A percentile compares a stretch with the other conserved stretches of the same genome.
phyloP scores from a whole-genome alignment of 805 yeast species.

The Metahyphopichia silvanorum region DNA sequence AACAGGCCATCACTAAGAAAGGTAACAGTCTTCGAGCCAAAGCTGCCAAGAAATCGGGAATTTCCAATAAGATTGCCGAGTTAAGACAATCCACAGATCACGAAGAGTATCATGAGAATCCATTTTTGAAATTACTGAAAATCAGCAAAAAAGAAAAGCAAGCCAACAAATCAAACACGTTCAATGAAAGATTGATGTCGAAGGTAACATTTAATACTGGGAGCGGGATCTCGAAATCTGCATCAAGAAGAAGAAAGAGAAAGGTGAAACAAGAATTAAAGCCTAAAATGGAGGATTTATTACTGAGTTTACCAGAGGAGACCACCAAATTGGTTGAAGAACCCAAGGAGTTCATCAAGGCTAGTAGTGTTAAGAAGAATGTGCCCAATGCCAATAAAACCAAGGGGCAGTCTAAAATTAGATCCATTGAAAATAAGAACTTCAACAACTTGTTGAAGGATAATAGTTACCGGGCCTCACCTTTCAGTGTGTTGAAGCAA shows the following conservation, averaged over 20 bases:
- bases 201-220: conserved; percentile 31
- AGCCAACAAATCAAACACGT: conserved; percentile 33
- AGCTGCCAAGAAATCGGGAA: conserved; percentile 12
- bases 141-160: conserved; percentile 54
- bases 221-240: conserved; percentile 60
- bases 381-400: conserved; percentile 49
- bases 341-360: conserved; percentile 15
- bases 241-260: conserved; percentile 60
- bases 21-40: conserved; percentile 31
- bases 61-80: conserved; percentile 24
- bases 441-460: conserved; percentile 59
- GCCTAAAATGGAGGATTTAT: conserved; percentile 65
- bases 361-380: conserved; percentile 28
- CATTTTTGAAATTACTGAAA: conserved; percentile 52
- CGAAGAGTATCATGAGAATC: conserved; percentile 31
- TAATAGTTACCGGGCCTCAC: conserved; percentile 51
- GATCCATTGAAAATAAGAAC: conserved; percentile 53
- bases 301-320: conserved; percentile 46
- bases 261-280: conserved; percentile 58
- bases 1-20: conserved; percentile 29
- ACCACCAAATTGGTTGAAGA: conserved; percentile 12
- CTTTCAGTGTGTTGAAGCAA: conserved; percentile 62
- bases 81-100: conserved; percentile 16
- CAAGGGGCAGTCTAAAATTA: conserved; percentile 44
- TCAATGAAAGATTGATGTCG: conserved; percentile 24